Conservation (phyloP, 208 protist genomes). For the Acanthamoeba divionensis region DNA sequence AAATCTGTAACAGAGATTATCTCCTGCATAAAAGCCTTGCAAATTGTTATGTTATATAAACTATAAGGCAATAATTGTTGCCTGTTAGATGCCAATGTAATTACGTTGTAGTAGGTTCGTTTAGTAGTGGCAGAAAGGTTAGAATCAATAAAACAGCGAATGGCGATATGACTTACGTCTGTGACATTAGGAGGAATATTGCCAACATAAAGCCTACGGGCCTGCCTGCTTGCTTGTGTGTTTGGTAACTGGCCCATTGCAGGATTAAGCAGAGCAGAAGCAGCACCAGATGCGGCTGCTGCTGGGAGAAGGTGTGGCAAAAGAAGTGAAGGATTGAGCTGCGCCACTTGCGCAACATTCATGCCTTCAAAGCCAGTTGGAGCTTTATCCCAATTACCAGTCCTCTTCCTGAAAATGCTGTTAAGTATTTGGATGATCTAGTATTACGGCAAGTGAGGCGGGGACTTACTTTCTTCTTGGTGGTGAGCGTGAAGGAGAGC, state of each 20-base stretch:
- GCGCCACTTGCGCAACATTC: neutral
- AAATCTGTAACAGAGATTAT: too few species aligned
- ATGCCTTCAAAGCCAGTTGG: neutral
- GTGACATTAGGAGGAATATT: conserved; percentile 66
- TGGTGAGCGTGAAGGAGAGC: neutral
- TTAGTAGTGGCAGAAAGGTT: neutral
- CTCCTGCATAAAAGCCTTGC: too few species aligned
- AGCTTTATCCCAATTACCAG: conserved; percentile 9
- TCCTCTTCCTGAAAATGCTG: neutral
- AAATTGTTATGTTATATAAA: too few species aligned
- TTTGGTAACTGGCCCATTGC: neutral
- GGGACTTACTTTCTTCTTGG: too few species aligned
- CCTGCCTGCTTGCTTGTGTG: neutral
- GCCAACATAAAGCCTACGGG: conserved; percentile 69
- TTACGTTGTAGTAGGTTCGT: neutral
- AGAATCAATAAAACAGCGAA: neutral
- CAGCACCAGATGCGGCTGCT: neutral
- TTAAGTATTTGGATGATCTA: neutral
- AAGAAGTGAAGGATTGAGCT: neutral
- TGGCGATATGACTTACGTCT: neutral
- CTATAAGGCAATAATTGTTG: too few species aligned
- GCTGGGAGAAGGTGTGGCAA: neutral
- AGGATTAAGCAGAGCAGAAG: neutral
- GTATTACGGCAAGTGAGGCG: too few species aligned
- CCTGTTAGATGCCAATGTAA: too few species aligned